Conservation (phyloP, 345 rosid genomes). For the Lagerstroemia speciosa region DNA sequence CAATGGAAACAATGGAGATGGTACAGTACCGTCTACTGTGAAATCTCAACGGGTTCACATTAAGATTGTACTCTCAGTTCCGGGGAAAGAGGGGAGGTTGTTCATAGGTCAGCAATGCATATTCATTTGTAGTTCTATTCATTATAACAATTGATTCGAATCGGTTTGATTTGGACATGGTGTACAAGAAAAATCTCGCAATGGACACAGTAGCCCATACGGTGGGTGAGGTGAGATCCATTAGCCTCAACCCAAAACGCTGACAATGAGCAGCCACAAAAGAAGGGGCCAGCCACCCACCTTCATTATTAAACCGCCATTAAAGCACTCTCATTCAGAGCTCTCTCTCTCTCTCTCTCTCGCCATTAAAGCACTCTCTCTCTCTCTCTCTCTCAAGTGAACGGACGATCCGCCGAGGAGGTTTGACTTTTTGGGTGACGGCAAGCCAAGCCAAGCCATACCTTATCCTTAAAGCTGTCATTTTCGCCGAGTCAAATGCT, state of each 20-base stretch:
- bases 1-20: neutral
- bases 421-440: neutral
- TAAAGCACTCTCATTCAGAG: too few species aligned
- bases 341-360: too few species aligned
- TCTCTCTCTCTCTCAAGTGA: neutral
- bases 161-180: too few species aligned
- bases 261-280: neutral
- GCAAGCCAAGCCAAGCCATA: neutral
- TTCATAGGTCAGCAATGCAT: neutral
- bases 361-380: neutral
- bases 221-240: neutral
- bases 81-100: neutral
- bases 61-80: neutral
- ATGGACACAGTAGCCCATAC: too few species aligned
- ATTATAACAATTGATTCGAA: too few species aligned
- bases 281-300: neutral
- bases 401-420: neutral
- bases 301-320: neutral
- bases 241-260: neutral
- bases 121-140: neutral
- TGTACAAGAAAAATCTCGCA: too few species aligned
- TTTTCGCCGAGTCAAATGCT: neutral
- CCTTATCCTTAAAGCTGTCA: neutral
- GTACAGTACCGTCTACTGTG: neutral
- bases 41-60: too few species aligned